These are phyloP conservation scores for Calonectria montana DNA, from an alignment of 2,329 filamentous ascomycete species.

Conservation along the genomic window DNA sequence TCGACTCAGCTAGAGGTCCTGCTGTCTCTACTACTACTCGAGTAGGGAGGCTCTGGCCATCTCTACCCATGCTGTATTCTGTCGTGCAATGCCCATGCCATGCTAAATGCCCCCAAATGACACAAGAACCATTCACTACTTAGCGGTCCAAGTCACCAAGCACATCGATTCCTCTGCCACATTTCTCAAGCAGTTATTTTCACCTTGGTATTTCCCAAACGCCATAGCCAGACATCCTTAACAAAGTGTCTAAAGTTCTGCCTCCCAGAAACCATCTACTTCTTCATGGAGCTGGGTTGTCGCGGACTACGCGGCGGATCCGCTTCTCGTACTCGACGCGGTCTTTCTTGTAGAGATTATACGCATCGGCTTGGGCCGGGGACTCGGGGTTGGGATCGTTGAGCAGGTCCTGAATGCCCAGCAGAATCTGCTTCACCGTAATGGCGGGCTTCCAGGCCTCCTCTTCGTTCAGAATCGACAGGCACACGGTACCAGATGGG, in stretches of 20 bases:
- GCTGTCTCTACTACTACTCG: not conserved
- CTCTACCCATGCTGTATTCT: constrained; percentile 9
- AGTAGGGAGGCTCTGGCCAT: constrained; percentile 6
- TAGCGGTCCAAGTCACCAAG: constrained; percentile 2
- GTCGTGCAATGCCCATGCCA: constrained; percentile 10
- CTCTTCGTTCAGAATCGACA: constrained; percentile 97
- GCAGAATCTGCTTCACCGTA: constrained; percentile 96
- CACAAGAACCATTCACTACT: not conserved
- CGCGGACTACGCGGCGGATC: constrained; percentile 85
- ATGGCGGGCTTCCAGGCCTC: constrained; percentile 99
- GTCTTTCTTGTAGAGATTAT: constrained; percentile 96
- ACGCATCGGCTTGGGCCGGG: constrained; percentile 95
- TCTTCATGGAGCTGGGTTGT: constrained; percentile 80
- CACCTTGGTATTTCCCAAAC: constrained; percentile 47
- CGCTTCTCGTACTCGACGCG: constrained; percentile 87
- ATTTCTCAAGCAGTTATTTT: constrained; percentile 39
- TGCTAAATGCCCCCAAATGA: constrained; percentile 1
- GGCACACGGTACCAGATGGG: constrained; percentile 95
- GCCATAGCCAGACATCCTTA: constrained; percentile 42
- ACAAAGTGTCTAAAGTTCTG: constrained; percentile 33
- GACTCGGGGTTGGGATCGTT: constrained; percentile 98
- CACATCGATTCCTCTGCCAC: constrained; percentile 19
- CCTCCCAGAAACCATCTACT: constrained; percentile 9
- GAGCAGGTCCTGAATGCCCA: constrained; percentile 95
- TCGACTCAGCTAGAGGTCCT: not conserved